These are phyloP conservation scores for Cladosporium sp. DNA, from an alignment of 2,329 filamentous ascomycete genomes.

Conservation along the genomic window DNA sequence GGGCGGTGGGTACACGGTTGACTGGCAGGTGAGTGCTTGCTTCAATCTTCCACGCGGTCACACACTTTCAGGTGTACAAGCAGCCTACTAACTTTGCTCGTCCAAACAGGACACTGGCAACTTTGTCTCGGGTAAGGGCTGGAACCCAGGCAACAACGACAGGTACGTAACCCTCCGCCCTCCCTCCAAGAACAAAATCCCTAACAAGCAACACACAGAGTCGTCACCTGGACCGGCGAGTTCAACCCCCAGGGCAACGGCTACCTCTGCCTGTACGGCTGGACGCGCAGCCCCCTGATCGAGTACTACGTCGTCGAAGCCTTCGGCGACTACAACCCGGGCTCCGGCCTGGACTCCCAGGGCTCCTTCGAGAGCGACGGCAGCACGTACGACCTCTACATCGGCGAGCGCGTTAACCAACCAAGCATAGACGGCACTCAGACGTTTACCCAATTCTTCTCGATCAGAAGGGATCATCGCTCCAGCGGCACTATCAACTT, in stretches of 20 bases:
- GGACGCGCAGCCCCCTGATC: conserved; percentile 48
- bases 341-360: conserved; percentile 43
- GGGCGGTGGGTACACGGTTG: too few species aligned
- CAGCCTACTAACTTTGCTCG: too few species aligned
- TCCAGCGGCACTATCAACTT: conserved; percentile 46
- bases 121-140: conserved; percentile 53
- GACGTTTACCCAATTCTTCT: conserved; percentile 50
- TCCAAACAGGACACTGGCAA: conserved; percentile 46
- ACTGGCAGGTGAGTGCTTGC: too few species aligned
- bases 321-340: conserved; percentile 43
- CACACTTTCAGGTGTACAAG: too few species aligned
- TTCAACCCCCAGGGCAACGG: conserved; percentile 46
- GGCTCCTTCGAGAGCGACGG: conserved; percentile 52
- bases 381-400: conserved; percentile 50
- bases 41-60: too few species aligned
- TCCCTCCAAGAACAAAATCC: too few species aligned
- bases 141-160: conserved; percentile 22
- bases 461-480: conserved; percentile 46
- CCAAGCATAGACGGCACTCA: conserved; percentile 49
- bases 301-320: conserved; percentile 56
- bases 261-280: conserved; percentile 55
- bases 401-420: conserved; percentile 39
- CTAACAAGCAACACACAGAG: conserved; percentile 46
- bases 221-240: conserved; percentile 45
- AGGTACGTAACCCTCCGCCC: conserved; percentile 53